Evolutionary conservation across 768 basidiomycete species (phyloP), one percentile per base, ranked within the genome.

Genomic region (Cystofilobasidium bisporidii): DNA sequence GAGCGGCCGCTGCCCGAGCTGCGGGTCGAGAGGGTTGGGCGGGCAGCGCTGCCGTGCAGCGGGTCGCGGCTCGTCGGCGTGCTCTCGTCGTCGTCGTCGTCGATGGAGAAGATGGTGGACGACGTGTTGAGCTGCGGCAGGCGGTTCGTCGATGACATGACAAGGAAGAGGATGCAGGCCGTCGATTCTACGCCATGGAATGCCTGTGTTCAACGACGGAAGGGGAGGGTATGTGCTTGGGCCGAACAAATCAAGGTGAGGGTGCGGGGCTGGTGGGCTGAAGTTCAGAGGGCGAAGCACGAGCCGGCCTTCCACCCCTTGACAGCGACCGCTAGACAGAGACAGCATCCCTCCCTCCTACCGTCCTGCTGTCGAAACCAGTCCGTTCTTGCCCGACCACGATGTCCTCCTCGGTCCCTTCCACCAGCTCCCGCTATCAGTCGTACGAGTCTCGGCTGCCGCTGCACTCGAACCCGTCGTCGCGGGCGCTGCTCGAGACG

Each of bases 401-500:
- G 20, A 48, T 43, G 43, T 53, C 50, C 10, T 24, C 53, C 9
- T 15, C 53, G 6, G 20, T 56, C 30, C 53, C 53, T 14, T 56
- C 53, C 2, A 56, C 53, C 4, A 24, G 15, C 17, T 26, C 53
- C 30, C 53, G 53, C 8, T 56, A 56, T 30, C 26, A 30, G 28
- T 15, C 53, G 28, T 56, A 56, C 53, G 53, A 56, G 53, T 26
- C 26, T 2, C 53, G 53, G 28, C 30, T 56, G 53, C 28, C 70
- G 18, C 69, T 70, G 20, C 75, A 77, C 61, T 43, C 70, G 71
- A 96, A 94, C 75, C 84, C 87, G 6, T 85, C 91, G 11, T 91
- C 92, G 0, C 86, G 81, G 73, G 78, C 83, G 3, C 83, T 97
- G 12, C 82, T 98, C 24, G 82, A 84, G 74, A 85, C 86, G 5